Evolutionary conservation across 495 filamentous ascomycete genomes (phyloP).

Genomic region (Penicillium bialowiezense): DNA sequence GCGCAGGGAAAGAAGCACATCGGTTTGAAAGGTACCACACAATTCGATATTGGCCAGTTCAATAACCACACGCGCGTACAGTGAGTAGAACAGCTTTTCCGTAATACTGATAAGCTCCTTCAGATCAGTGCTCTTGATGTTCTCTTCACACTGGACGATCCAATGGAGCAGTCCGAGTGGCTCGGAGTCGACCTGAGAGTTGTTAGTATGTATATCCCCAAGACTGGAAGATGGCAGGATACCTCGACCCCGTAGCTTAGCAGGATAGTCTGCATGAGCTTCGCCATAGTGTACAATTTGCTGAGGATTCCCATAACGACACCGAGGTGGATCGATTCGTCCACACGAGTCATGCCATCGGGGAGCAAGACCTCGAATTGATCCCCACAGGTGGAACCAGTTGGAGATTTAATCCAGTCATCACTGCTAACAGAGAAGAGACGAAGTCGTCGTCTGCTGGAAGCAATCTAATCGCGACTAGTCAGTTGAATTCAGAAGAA

Average conservation of each 20-base stretch:
- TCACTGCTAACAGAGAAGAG: conserved; percentile 33
- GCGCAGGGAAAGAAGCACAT: conserved; percentile 10
- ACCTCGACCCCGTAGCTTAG: conserved; percentile 36
- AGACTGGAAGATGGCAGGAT: neutral
- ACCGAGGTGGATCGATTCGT: conserved; percentile 16
- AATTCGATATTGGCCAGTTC: conserved; percentile 40
- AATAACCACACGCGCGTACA: conserved; percentile 35
- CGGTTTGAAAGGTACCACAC: conserved; percentile 25
- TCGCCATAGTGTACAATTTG: conserved; percentile 37
- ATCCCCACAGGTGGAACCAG: conserved; percentile 5
- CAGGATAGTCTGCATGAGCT: conserved; percentile 33
- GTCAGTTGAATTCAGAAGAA: neutral
- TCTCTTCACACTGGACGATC: conserved; percentile 26
- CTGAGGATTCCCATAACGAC: conserved; percentile 26
- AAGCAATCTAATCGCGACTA: conserved; percentile 17
- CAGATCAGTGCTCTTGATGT: conserved; percentile 23
- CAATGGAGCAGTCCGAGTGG: conserved; percentile 26
- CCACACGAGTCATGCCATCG: conserved; percentile 15
- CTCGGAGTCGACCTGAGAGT: conserved; percentile 25
- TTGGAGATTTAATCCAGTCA: conserved; percentile 29
- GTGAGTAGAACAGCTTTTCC: conserved; percentile 35
- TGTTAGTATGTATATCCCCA: neutral
- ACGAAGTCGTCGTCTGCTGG: conserved; percentile 18
- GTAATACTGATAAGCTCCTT: conserved; percentile 26
- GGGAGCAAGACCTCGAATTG: conserved; percentile 12